Conservation (phyloP, 495 filamentous ascomycete species). For the Lindgomyces ingoldianus region DNA sequence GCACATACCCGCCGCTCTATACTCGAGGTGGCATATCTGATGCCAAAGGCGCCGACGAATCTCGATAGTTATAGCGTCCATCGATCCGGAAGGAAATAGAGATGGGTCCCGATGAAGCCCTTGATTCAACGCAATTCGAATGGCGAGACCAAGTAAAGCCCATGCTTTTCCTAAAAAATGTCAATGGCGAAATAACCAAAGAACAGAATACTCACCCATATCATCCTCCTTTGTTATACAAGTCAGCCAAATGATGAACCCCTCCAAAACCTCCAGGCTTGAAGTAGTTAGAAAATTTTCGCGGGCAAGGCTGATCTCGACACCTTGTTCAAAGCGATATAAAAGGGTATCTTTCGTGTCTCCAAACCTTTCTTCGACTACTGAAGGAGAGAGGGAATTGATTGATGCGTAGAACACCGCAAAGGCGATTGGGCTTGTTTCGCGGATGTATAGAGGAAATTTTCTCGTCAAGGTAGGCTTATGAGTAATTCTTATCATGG, state of each 20-base stretch:
- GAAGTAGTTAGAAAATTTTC: conserved; percentile 34
- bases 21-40: conserved; percentile 38
- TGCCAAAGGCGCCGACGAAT: conserved; percentile 35
- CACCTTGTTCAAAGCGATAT: conserved; percentile 26
- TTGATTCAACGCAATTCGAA: conserved; percentile 33
- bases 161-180: conserved; percentile 30
- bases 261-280: conserved; percentile 35
- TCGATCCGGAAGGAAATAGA: conserved; percentile 29
- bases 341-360: conserved; percentile 28
- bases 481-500: conserved; percentile 32
- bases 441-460: conserved; percentile 21
- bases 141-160: conserved; percentile 33
- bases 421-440: conserved; percentile 28
- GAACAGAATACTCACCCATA: conserved; percentile 24
- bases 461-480: conserved; percentile 31
- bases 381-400: conserved; percentile 20
- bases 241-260: conserved; percentile 35
- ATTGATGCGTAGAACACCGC: conserved; percentile 33
- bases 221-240: conserved; percentile 38
- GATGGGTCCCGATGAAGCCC: conserved; percentile 38
- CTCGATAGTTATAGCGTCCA: conserved; percentile 35
- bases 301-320: conserved; percentile 32
- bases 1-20: too few species aligned
- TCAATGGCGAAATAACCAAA: not conserved
- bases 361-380: conserved; percentile 27